Evolutionary conservation across 2,329 filamentous ascomycete species (phyloP).

Genomic region (Torrubiellomyces zombiae): DNA sequence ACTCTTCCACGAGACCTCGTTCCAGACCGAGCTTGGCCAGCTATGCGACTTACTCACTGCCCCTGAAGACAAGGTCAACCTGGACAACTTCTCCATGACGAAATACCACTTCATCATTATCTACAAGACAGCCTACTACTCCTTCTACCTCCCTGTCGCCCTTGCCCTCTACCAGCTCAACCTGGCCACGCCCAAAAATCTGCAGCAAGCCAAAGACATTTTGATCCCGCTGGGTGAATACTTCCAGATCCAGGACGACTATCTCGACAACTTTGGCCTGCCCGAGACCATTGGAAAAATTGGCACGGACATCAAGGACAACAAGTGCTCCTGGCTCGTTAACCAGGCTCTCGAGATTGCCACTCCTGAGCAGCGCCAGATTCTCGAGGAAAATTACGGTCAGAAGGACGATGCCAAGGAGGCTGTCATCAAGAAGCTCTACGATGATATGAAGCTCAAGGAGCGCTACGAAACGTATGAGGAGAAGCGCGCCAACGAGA

Average conservation of each 20-base stretch:
- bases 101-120: slow-evolving; percentile 98
- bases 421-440: slow-evolving; percentile 75
- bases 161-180: slow-evolving; percentile 75
- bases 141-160: slow-evolving; percentile 93
- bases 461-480: slow-evolving; percentile 77
- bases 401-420: slow-evolving; percentile 75
- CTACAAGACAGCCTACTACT: slow-evolving; percentile 99
- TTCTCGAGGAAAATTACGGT: slow-evolving; percentile 88
- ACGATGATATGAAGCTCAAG: slow-evolving; percentile 70
- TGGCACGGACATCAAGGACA: slow-evolving; percentile 96
- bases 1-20: slow-evolving; percentile 87
- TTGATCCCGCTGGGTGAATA: slow-evolving; percentile 96
- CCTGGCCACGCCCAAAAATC: slow-evolving; percentile 72
- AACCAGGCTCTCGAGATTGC: slow-evolving; percentile 78
- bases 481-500: slow-evolving; percentile 66
- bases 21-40: slow-evolving; percentile 92
- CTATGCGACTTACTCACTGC: slow-evolving; percentile 88
- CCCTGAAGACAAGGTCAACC: slow-evolving; percentile 81
- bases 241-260: slow-evolving; percentile 98
- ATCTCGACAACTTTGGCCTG: slow-evolving; percentile 92
- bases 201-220: slow-evolving; percentile 78
- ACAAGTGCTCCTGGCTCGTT: slow-evolving; percentile 98
- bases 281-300: slow-evolving; percentile 94
- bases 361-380: slow-evolving; percentile 68
- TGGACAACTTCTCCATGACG: slow-evolving; percentile 85